Percentiles rank a stretch among this genome's conserved stretches.
These are phyloP conservation scores for Mycothermus thermophilus DNA, from an alignment of 495 filamentous ascomycete genomes.

Conservation along the genomic window DNA sequence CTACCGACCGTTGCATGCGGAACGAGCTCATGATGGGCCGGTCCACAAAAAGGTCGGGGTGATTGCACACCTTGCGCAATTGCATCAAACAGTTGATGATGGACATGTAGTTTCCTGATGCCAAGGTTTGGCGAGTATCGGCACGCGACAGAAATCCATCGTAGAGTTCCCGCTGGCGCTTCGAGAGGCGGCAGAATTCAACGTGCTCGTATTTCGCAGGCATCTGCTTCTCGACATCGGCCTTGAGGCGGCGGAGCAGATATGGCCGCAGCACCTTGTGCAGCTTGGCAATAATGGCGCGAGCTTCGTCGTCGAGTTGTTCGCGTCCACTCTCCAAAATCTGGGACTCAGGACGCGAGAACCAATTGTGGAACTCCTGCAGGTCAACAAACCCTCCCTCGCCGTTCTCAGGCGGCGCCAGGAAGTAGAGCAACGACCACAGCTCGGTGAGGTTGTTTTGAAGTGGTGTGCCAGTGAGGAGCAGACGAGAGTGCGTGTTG, in stretches of 20 bases:
- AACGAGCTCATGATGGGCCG: conserved; percentile 95
- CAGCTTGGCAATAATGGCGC: conserved; percentile 75
- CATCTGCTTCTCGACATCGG: conserved; percentile 99
- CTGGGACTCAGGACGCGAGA: conserved; percentile 81
- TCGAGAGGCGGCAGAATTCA: conserved; percentile 85
- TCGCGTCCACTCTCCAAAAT: conserved; percentile 90
- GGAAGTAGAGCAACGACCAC: conserved; percentile 93
- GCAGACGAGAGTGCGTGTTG: conserved; percentile 69
- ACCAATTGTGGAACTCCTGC: conserved; percentile 85
- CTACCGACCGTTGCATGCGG: conserved; percentile 72
- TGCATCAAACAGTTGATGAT: conserved; percentile 99
- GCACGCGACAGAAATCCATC: conserved; percentile 94
- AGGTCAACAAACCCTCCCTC: conserved; percentile 81
- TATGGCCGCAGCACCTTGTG: conserved; percentile 89
- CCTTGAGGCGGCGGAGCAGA: conserved; percentile 81
- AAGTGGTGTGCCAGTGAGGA: conserved; percentile 89
- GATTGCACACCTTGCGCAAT: conserved; percentile 94
- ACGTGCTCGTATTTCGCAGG: conserved; percentile 96
- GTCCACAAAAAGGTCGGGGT: conserved; percentile 96
- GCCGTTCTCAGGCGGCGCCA: conserved; percentile 80
- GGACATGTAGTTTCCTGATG: conserved; percentile 92
- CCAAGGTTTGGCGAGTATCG: conserved; percentile 72
- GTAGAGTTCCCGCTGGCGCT: conserved; percentile 87
- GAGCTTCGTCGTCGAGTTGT: conserved; percentile 83
- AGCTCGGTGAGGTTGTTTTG: conserved; percentile 96